phyloP scores from a whole-genome alignment of 192 early-diverging fungal genomes.

The Phycomyces blakesleeanus region DNA sequence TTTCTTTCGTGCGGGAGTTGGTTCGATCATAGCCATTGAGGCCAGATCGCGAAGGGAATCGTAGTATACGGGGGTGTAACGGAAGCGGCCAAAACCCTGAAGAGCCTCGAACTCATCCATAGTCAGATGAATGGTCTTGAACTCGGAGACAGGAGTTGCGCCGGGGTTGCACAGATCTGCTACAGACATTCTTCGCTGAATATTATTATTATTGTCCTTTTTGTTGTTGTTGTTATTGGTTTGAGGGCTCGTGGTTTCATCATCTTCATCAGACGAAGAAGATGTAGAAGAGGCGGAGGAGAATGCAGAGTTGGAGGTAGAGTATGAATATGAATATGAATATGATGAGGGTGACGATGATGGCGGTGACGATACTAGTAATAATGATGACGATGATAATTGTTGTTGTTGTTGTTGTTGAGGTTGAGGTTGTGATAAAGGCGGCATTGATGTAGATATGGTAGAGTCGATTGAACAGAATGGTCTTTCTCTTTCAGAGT shows the following conservation, averaged over 20 bases:
- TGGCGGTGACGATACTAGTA: no score
- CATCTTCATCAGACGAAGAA: constrained; percentile 1
- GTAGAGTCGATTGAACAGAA: no score
- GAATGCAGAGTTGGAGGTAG: constrained; percentile 4
- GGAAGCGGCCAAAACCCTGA: constrained; percentile 31
- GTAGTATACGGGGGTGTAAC: constrained; percentile 7
- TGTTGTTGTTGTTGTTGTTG: no score
- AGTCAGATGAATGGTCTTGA: constrained; percentile 20
- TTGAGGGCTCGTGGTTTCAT: not conserved
- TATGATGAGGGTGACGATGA: no score
- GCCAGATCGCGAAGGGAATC: constrained; percentile 10
- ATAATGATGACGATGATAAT: no score
- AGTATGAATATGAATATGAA: no score
- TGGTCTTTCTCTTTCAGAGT: not conserved
- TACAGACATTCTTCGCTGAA: constrained; percentile 21
- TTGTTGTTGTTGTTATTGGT: no score
- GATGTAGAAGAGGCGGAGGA: not conserved
- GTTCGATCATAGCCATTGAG: constrained; percentile 12
- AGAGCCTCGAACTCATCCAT: constrained; percentile 37
- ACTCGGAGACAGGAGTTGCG: constrained; percentile 4
- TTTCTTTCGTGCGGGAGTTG: no score
- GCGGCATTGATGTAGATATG: no score
- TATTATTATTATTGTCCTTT: no score
- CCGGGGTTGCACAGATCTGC: constrained; percentile 32
- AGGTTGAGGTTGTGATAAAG: not conserved